Conservation (phyloP, 2,329 filamentous ascomycete genomes). For the Talaromyces sp. region DNA sequence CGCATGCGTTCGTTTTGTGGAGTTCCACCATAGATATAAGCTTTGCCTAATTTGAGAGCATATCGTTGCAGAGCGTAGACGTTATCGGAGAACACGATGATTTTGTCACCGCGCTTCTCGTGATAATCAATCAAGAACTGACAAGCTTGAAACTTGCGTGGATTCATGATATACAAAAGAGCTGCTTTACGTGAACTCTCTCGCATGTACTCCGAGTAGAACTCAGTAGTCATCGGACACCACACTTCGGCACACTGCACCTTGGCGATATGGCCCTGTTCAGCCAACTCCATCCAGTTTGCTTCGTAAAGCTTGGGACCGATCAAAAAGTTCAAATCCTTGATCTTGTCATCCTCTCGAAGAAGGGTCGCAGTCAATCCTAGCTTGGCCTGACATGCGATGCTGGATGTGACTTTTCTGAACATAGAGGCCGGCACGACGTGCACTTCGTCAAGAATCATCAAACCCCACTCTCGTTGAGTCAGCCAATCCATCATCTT, state of each 20-base stretch:
- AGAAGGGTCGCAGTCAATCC: constrained; percentile 91
- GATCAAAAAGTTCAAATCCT: constrained; percentile 94
- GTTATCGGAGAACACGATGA: constrained; percentile 97
- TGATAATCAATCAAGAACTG: constrained; percentile 99
- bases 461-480: constrained; percentile 89
- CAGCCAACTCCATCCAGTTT: constrained; percentile 98
- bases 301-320: constrained; percentile 97
- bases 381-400: constrained; percentile 93
- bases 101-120: constrained; percentile 89
- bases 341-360: constrained; percentile 97
- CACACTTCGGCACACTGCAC: constrained; percentile 98
- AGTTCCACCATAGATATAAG: constrained; percentile 88
- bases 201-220: constrained; percentile 88
- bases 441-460: constrained; percentile 96
- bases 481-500: constrained; percentile 97
- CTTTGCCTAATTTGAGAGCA: constrained; percentile 77
- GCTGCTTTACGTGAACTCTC: constrained; percentile 64
- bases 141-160: constrained; percentile 91
- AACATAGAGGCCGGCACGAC: constrained; percentile 97
- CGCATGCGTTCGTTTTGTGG: constrained; percentile 78
- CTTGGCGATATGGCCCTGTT: constrained; percentile 93
- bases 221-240: constrained; percentile 99
- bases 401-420: constrained; percentile 84
- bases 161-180: constrained; percentile 93
- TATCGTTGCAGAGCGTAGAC: constrained; percentile 88